Percentiles rank a stretch among this genome's conserved stretches.
Evolutionary conservation across 192 early-diverging fungal genomes (phyloP).

Genomic region (Coemansia sp.): DNA sequence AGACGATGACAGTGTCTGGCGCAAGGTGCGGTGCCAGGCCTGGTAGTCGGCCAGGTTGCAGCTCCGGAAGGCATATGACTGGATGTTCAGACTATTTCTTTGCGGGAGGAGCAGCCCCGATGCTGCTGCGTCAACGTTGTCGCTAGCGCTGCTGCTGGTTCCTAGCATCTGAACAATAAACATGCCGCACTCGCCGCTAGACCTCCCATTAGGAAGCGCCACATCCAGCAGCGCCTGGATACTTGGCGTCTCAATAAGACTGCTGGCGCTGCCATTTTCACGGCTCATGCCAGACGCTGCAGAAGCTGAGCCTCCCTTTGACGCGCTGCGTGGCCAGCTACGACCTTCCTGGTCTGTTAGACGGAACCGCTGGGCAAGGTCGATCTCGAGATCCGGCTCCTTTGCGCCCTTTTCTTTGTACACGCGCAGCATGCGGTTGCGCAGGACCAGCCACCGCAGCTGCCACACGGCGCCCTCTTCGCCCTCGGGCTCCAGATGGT

Average conservation of each 20-base stretch:
- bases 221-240: constrained; percentile 25
- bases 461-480: constrained; percentile 30
- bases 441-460: constrained; percentile 53
- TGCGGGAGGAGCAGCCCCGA: background rate
- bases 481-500: constrained; percentile 38
- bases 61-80: constrained; percentile 29
- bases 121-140: constrained; percentile 9
- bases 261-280: constrained; percentile 4
- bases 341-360: constrained; percentile 47
- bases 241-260: constrained; percentile 12
- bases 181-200: constrained; percentile 30
- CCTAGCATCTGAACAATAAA: constrained; percentile 43
- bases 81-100: constrained; percentile 6
- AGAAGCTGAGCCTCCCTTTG: constrained; percentile 6
- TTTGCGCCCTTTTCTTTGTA: constrained; percentile 41
- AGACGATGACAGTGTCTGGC: constrained; percentile 26
- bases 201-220: constrained; percentile 5
- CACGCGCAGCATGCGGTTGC: constrained; percentile 37
- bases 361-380: constrained; percentile 40
- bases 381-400: constrained; percentile 35
- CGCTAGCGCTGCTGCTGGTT: constrained; percentile 13
- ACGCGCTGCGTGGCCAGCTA: constrained; percentile 40
- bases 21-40: constrained; percentile 40
- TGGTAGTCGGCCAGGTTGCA: constrained; percentile 43
- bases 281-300: constrained; percentile 11